A percentile compares a stretch with the other conserved stretches of the same genome.
phyloP scores from a whole-genome alignment of 805 yeast species.

The Candida morakotiae region DNA sequence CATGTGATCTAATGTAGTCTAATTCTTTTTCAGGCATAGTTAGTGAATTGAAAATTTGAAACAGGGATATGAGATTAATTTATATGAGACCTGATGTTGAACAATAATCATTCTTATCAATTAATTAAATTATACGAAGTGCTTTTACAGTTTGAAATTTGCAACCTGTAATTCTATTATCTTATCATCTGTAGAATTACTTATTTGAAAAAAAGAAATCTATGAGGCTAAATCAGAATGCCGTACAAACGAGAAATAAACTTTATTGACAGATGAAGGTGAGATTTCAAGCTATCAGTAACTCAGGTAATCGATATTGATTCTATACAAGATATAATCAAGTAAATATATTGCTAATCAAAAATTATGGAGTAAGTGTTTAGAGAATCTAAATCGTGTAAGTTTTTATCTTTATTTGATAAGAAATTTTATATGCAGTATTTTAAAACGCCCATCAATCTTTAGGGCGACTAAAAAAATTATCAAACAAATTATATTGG shows the following conservation, averaged over 20 bases:
- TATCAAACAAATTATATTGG: too few species aligned
- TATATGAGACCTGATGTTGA: neutral
- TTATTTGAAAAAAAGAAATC: neutral
- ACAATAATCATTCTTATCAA: neutral
- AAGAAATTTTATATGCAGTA: neutral
- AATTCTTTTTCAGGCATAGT: constrained; percentile 40
- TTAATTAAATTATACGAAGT: constrained; percentile 1
- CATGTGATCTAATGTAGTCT: constrained; percentile 35
- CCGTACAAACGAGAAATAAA: neutral
- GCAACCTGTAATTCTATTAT: neutral
- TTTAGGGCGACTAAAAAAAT: neutral
- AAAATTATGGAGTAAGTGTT: too few species aligned
- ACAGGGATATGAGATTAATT: too few species aligned
- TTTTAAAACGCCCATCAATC: neutral
- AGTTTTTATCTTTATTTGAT: too few species aligned
- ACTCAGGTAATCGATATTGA: too few species aligned
- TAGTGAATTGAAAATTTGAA: neutral
- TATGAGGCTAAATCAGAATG: neutral
- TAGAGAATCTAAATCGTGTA: too few species aligned
- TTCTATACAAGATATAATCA: too few species aligned
- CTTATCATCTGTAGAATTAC: neutral
- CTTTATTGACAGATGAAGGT: too few species aligned
- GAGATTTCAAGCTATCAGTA: too few species aligned
- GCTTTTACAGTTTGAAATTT: neutral
- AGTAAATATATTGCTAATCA: too few species aligned